phyloP scores from a whole-genome alignment of 371 early-diverging fungal genomes.

The Mortierella sp. region DNA sequence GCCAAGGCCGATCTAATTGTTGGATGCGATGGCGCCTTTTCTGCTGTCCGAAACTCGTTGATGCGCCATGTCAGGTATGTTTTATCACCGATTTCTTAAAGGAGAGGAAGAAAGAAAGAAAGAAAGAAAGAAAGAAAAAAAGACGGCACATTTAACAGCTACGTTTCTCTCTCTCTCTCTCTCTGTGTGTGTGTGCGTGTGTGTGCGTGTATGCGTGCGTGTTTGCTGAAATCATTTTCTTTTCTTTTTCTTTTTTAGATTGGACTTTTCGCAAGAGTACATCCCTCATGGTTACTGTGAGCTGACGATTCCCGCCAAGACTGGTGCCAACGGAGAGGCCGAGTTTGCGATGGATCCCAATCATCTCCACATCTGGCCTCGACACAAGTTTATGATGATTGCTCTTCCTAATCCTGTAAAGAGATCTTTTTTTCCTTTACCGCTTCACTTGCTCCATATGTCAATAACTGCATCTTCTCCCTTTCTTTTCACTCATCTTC shows the following conservation, averaged over 20 bases:
- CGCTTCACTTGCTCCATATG: too few species aligned
- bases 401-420: conserved; percentile 91
- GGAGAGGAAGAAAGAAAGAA: background rate
- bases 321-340: conserved; percentile 58
- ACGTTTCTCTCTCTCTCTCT: too few species aligned
- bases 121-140: too few species aligned
- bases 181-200: too few species aligned
- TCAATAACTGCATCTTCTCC: background rate
- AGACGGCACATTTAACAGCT: too few species aligned
- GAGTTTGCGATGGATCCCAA: conserved; percentile 87
- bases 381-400: conserved; percentile 95
- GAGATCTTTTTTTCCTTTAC: background rate
- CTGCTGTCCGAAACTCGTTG: conserved; percentile 79
- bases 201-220: too few species aligned
- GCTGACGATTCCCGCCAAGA: conserved; percentile 77
- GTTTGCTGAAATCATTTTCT: background rate
- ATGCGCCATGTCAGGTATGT: conserved; percentile 74
- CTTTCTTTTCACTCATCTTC: background rate
- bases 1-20: conserved; percentile 83
- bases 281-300: conserved; percentile 95
- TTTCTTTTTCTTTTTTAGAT: conserved; percentile 51
- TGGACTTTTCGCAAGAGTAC: conserved; percentile 88
- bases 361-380: conserved; percentile 98
- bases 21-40: conserved; percentile 97
- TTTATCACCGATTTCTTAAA: background rate